Percentiles rank a stretch among this genome's conserved stretches.
Conservation (phyloP, 139 green algal species). For the Coccomyxa sp. region DNA sequence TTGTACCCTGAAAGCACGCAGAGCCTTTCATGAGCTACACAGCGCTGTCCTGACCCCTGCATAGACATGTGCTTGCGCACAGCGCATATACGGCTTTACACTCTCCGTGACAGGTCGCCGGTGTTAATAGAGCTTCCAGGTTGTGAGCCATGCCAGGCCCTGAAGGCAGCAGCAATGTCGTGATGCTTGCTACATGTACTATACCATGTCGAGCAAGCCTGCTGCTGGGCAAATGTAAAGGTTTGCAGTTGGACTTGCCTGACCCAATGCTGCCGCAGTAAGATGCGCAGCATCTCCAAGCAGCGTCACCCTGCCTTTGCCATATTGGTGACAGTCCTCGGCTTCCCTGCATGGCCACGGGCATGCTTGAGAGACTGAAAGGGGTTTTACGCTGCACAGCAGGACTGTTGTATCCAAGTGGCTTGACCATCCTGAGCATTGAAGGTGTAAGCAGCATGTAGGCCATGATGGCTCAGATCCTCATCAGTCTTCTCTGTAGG, state of each 20-base stretch:
- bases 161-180: background rate
- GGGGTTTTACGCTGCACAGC: too few species aligned
- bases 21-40: background rate
- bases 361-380: too few species aligned
- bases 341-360: too few species aligned
- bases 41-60: background rate
- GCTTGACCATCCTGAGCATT: too few species aligned
- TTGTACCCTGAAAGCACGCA: background rate
- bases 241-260: background rate
- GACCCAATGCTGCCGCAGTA: background rate
- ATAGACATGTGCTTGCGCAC: background rate
- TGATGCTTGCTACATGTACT: background rate
- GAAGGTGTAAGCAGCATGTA: too few species aligned
- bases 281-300: constrained; percentile 5
- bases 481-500: too few species aligned
- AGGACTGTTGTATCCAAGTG: too few species aligned
- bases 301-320: background rate
- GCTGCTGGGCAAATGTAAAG: background rate
- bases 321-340: background rate
- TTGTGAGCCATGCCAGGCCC: background rate
- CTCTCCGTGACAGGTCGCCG: background rate
- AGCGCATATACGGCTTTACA: background rate
- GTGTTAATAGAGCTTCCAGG: background rate
- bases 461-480: too few species aligned
- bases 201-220: background rate